phyloP scores from a whole-genome alignment of 2,329 filamentous ascomycete genomes.

The Cladorrhinum sp. region DNA sequence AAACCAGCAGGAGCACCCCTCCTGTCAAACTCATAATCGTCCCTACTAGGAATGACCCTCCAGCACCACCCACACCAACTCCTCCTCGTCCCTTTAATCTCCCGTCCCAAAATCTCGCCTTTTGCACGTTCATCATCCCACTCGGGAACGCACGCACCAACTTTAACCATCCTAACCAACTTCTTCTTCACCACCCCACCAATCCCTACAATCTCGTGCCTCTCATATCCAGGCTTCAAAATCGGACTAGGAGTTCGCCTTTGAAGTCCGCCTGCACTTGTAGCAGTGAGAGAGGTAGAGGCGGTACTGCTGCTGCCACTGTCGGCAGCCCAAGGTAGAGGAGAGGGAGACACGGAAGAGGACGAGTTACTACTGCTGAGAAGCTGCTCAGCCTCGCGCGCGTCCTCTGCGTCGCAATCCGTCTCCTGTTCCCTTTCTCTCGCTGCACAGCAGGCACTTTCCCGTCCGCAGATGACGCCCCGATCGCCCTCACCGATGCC shows the following conservation, averaged over 20 bases:
- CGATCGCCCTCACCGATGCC: constrained; percentile 86
- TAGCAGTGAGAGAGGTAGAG: constrained; percentile 20
- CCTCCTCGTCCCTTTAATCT: constrained; percentile 64
- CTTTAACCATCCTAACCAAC: constrained; percentile 73
- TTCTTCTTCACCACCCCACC: constrained; percentile 86
- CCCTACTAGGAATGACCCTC: constrained; percentile 64
- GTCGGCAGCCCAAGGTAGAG: background rate
- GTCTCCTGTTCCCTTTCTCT: constrained; percentile 78
- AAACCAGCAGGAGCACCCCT: constrained; percentile 13
- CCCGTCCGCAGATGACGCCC: constrained; percentile 84
- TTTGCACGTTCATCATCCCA: constrained; percentile 73
- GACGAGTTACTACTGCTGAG: constrained; percentile 7
- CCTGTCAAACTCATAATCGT: constrained; percentile 37
- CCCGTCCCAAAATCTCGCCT: constrained; percentile 64
- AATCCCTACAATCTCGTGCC: constrained; percentile 88
- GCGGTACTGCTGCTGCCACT: constrained; percentile 13
- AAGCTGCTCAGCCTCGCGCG: constrained; percentile 44
- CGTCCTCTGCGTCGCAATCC: constrained; percentile 79
- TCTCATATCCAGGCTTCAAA: constrained; percentile 69
- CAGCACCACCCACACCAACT: constrained; percentile 95
- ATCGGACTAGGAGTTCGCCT: constrained; percentile 45
- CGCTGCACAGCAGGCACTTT: constrained; percentile 70
- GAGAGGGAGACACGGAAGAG: background rate
- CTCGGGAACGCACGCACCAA: constrained; percentile 83
- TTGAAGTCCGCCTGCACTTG: background rate